Percentiles rank a stretch among this genome's conserved stretches.
Evolutionary conservation across 2,329 filamentous ascomycete genomes (phyloP).

Genomic region (Lachnellula cervina): DNA sequence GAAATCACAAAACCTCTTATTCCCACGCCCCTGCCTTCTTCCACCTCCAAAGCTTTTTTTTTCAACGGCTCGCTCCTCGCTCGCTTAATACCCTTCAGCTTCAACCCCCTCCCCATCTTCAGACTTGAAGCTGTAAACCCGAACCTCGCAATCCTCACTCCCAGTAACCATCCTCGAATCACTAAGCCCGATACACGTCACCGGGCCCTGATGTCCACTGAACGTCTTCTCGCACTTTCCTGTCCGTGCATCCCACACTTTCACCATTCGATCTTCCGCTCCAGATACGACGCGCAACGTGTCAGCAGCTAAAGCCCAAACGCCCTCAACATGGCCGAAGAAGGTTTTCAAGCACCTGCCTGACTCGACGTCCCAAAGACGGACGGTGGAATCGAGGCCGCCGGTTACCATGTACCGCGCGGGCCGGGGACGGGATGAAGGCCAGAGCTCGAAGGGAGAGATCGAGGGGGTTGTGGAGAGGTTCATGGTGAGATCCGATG

Average conservation of each 20-base stretch:
- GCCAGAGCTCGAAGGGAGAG: constrained; percentile 46
- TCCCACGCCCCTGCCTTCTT: no score
- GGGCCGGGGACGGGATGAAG: constrained; percentile 64
- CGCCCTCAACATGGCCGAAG: constrained; percentile 93
- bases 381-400: constrained; percentile 84
- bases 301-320: constrained; percentile 90
- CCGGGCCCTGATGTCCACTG: constrained; percentile 82
- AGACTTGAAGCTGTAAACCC: constrained; percentile 67
- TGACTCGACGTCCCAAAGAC: constrained; percentile 83
- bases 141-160: constrained; percentile 87
- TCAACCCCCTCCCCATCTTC: constrained; percentile 12
- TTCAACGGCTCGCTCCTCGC: no score
- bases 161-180: constrained; percentile 87
- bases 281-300: constrained; percentile 83
- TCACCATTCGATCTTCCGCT: constrained; percentile 90
- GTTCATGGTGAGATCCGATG: constrained; percentile 7
- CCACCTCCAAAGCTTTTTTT: no score
- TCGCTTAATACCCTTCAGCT: neutral
- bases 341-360: constrained; percentile 84
- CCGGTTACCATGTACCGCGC: constrained; percentile 91
- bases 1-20: no score
- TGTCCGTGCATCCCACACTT: constrained; percentile 89
- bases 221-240: constrained; percentile 91
- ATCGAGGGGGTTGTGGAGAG: constrained; percentile 8
- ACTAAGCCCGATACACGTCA: constrained; percentile 88